Evolutionary conservation across 192 early-diverging fungal genomes (phyloP).

Genomic region (Coemansia reversa): DNA sequence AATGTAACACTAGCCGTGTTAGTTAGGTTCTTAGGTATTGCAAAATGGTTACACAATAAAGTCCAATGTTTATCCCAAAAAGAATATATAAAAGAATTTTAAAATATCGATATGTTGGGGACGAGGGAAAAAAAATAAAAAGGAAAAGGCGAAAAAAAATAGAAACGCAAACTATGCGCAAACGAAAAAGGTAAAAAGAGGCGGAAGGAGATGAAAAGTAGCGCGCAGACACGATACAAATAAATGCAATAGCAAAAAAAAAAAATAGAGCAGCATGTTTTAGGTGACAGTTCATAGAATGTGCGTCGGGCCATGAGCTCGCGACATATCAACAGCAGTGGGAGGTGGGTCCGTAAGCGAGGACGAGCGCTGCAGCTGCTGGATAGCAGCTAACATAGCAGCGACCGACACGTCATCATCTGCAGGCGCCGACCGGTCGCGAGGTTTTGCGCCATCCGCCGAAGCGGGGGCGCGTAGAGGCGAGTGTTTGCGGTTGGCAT

Average conservation of each 20-base stretch:
- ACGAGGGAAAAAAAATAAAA: slow-evolving; percentile 11
- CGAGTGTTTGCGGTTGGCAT: slow-evolving; percentile 24
- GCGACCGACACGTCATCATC: slow-evolving; percentile 37
- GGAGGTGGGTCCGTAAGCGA: slow-evolving; percentile 11
- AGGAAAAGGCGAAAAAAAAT: slow-evolving; percentile 8
- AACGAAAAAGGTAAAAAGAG: not conserved
- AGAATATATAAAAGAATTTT: too few species aligned
- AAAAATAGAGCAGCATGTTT: not conserved
- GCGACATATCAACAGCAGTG: not conserved
- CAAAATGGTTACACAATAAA: too few species aligned
- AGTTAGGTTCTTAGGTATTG: too few species aligned
- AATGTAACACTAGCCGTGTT: too few species aligned
- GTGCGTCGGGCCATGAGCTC: not conserved
- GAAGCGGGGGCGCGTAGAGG: not conserved
- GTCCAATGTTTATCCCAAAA: too few species aligned
- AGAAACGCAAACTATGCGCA: slow-evolving; percentile 1
- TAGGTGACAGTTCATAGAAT: not conserved
- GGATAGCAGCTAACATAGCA: slow-evolving; percentile 46
- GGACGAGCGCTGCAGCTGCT: slow-evolving; percentile 49
- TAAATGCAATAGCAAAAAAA: not conserved
- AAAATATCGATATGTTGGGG: not conserved
- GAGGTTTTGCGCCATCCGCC: slow-evolving; percentile 11
- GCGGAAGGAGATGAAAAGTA: slow-evolving; percentile 3
- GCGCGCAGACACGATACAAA: slow-evolving; percentile 1
- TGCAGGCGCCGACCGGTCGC: slow-evolving; percentile 5